A percentile compares a stretch with the other conserved stretches of the same genome.
phyloP scores from a whole-genome alignment of 768 basidiomycete genomes.

The Tephrocybe sp. region DNA sequence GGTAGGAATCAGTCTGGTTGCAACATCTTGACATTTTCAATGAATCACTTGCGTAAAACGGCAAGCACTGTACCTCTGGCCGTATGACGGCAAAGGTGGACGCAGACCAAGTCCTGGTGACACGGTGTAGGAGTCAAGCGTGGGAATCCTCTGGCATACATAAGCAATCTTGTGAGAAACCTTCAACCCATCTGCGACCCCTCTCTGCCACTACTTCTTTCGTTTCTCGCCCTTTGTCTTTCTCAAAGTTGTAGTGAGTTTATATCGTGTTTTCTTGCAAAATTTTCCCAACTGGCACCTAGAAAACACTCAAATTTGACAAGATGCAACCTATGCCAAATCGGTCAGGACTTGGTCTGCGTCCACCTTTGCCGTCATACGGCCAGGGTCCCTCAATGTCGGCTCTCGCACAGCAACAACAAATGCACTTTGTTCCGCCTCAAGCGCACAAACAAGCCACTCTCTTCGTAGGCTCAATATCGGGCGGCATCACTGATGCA shows the following conservation, averaged over 20 bases:
- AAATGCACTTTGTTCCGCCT: constrained; percentile 68
- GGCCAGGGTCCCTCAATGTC: constrained; percentile 92
- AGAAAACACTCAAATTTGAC: constrained; percentile 6
- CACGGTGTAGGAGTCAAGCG: no score
- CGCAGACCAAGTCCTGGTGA: constrained; percentile 90
- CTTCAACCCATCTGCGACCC: no score
- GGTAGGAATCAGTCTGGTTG: no score
- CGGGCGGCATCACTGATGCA: constrained; percentile 84
- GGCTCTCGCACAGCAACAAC: constrained; percentile 87
- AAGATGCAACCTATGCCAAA: constrained; percentile 70
- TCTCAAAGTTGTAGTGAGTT: not conserved
- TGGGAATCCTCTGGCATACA: constrained; percentile 6
- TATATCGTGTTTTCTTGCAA: not conserved
- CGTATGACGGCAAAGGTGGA: constrained; percentile 83
- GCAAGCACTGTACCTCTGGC: no score
- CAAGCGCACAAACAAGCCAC: constrained; percentile 69
- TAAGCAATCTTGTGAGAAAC: no score
- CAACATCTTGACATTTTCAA: no score
- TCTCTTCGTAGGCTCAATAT: constrained; percentile 93
- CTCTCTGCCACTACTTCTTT: no score
- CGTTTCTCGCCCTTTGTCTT: not conserved
- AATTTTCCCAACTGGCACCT: not conserved
- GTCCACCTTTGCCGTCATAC: constrained; percentile 83
- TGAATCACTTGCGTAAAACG: no score
- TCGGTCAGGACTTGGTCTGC: constrained; percentile 85